Evolutionary conservation across 495 filamentous ascomycete species (phyloP).

Genomic region (Amphirosellinia nigrospora): DNA sequence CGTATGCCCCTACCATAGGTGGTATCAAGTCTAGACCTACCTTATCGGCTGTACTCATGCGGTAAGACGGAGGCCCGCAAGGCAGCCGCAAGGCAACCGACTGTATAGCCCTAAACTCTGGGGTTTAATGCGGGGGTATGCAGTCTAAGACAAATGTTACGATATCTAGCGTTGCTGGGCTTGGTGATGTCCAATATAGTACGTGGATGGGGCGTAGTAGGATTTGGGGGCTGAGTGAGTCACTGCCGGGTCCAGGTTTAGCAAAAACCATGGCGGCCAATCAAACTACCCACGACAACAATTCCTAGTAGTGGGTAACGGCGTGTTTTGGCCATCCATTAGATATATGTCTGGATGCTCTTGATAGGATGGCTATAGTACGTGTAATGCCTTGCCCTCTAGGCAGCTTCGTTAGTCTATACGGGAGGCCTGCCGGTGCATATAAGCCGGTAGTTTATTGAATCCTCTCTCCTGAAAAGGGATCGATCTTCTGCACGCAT

Average conservation of each 20-base stretch:
- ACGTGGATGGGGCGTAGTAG: background rate
- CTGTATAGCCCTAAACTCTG: slow-evolving; percentile 7
- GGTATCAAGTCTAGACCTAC: background rate
- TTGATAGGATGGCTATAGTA: background rate
- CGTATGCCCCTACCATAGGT: too few relatives aligned
- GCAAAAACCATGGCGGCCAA: background rate
- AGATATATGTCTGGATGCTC: background rate
- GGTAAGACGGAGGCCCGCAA: background rate
- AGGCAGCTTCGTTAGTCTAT: background rate
- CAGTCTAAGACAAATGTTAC: background rate
- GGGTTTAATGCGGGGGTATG: background rate
- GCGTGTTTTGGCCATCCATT: too few relatives aligned
- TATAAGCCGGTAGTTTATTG: background rate
- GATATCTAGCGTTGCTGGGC: background rate
- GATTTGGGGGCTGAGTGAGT: slow-evolving; percentile 1
- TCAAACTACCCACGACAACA: background rate
- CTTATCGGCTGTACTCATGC: background rate
- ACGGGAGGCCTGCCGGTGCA: background rate
- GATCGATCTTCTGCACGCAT: background rate
- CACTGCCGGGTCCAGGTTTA: background rate
- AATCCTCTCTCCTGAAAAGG: background rate
- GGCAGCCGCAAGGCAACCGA: slow-evolving; percentile 13
- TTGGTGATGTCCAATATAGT: background rate
- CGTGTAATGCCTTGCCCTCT: background rate
- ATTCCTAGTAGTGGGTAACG: background rate